Base-by-base conservation (phyloP, 164 flowering plant species). In the Magnolia changhungtana region DNA sequence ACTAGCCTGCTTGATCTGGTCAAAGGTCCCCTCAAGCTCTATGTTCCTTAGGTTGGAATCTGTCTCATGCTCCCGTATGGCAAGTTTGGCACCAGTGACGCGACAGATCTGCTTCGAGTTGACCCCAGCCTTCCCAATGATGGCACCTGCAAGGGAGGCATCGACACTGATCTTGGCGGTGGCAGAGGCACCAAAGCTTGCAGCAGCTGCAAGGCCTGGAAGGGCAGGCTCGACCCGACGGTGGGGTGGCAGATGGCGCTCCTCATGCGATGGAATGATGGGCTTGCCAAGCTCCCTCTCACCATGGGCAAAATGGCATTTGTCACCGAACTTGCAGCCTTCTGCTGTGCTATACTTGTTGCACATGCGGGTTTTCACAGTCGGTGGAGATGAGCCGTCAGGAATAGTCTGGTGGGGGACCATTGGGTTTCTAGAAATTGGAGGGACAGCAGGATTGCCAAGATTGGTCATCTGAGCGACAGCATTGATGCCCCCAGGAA, bases 271-370 rank as follows among this genome's bases (percentile, higher is more conserved):
- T 10, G 84, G 83, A 59, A 79, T 82, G 20, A 78, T 52, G 18
- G 91, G 87, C 82, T 79, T 90, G 52, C 96, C 97, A 69, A 95
- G 90, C 79, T 95, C 98, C 88, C 92, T 85, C 59, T 92, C 99
- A 7, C 92, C 89, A 74, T 95, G 98, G 1, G 97, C 96, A 82
- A 91, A 95, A 81, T 88, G 89, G 76, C 99, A 95, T 66, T 88
- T 90, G 74, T 93, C 98, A 31, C 98, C 98, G 80, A 87, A 95
- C 74, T 88, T 91, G 86, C 98, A 95, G 66, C 98, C 98, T 81
- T 93, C 98, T 3, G 93, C 86, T 13, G 85, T 82, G 78, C 81
- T 91, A 75, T 52, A 88, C 68, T 84, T 92, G 82, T 88, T 90
- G 90, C 98, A 95, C 72, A 95, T 65, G 21, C 90, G 88, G 21